These are phyloP conservation scores for Pseudocercospora pini-densiflorae DNA, from an alignment of 2,329 filamentous ascomycete genomes.

Conservation along the genomic window DNA sequence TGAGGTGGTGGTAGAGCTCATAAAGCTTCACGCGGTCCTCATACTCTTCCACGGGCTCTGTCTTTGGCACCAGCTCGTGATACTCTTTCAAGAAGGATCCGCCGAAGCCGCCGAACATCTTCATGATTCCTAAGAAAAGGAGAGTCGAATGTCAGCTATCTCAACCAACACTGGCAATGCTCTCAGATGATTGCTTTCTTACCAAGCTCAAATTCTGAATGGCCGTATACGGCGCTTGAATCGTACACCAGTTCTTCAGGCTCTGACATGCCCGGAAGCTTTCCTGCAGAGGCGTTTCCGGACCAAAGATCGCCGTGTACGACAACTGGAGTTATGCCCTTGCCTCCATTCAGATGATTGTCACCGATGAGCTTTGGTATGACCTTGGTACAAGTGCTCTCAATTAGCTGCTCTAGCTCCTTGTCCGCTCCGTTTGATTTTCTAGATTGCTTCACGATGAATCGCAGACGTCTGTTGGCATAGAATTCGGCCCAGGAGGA, in stretches of 20 bases:
- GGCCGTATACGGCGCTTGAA: slow-evolving; percentile 74
- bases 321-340: slow-evolving; percentile 73
- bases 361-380: slow-evolving; percentile 79
- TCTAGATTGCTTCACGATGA: slow-evolving; percentile 64
- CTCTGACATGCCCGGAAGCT: slow-evolving; percentile 59
- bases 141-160: not conserved
- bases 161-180: not conserved
- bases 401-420: slow-evolving; percentile 66
- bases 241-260: slow-evolving; percentile 82
- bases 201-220: slow-evolving; percentile 83
- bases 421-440: slow-evolving; percentile 67
- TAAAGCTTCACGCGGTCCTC: slow-evolving; percentile 82
- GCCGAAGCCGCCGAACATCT: slow-evolving; percentile 92
- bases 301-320: slow-evolving; percentile 95
- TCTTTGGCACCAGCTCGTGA: slow-evolving; percentile 72
- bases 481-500: slow-evolving; percentile 85
- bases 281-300: slow-evolving; percentile 75
- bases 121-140: slow-evolving; percentile 70
- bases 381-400: slow-evolving; percentile 65
- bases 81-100: slow-evolving; percentile 76
- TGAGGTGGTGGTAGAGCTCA: slow-evolving; percentile 86
- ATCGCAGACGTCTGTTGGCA: slow-evolving; percentile 72
- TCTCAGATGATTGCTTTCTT: not conserved
- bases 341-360: slow-evolving; percentile 62
- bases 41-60: slow-evolving; percentile 80